Conservation (phyloP, 1,139 yeast genomes). For the Blastobotrys proliferans region DNA sequence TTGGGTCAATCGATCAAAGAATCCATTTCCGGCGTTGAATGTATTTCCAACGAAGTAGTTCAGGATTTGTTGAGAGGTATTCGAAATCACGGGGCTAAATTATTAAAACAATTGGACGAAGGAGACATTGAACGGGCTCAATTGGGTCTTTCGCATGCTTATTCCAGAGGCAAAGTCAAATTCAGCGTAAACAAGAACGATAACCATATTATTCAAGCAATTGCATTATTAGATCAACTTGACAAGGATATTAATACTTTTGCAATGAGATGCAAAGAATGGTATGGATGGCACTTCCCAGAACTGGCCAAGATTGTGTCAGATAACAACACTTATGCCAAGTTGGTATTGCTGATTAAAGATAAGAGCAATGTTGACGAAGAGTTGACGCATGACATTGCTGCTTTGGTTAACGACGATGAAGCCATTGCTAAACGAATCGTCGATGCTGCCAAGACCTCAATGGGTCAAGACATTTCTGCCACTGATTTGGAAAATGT, state of each 20-base stretch:
- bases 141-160: slow-evolving; percentile 97
- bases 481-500: slow-evolving; percentile 91
- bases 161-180: slow-evolving; percentile 98
- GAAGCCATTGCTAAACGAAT: slow-evolving; percentile 91
- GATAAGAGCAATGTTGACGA: slow-evolving; percentile 83
- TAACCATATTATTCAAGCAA: slow-evolving; percentile 97
- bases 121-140: slow-evolving; percentile 98
- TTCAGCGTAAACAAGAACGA: slow-evolving; percentile 97
- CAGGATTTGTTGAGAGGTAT: slow-evolving; percentile 95
- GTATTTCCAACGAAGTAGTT: slow-evolving; percentile 84
- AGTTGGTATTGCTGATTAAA: slow-evolving; percentile 73
- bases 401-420: slow-evolving; percentile 86
- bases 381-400: slow-evolving; percentile 83
- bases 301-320: slow-evolving; percentile 94
- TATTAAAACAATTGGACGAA: slow-evolving; percentile 85
- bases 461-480: slow-evolving; percentile 98
- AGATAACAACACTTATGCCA: slow-evolving; percentile 87
- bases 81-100: slow-evolving; percentile 83
- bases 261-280: slow-evolving; percentile 98
- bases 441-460: slow-evolving; percentile 86
- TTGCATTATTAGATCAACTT: slow-evolving; percentile 91
- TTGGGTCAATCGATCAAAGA: slow-evolving; percentile 97
- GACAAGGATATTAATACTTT: slow-evolving; percentile 97
- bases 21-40: slow-evolving; percentile 79
- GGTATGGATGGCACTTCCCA: slow-evolving; percentile 99